phyloP scores from a whole-genome alignment of 768 basidiomycete genomes.

The Phaeotremella skinneri region DNA sequence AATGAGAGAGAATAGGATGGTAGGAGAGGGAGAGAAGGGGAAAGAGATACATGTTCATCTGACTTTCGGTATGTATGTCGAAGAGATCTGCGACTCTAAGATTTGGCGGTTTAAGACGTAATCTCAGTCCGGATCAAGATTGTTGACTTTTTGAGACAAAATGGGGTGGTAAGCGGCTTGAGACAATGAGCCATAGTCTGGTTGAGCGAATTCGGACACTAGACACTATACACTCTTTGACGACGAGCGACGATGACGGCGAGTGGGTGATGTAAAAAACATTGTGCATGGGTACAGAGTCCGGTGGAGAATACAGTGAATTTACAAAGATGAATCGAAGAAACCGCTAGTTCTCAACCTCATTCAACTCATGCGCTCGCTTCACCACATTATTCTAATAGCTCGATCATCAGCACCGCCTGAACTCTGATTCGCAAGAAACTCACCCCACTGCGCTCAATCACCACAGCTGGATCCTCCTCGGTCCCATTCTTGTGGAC shows the following conservation, averaged over 20 bases:
- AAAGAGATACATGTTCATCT: conserved; percentile 1
- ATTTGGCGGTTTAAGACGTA: not conserved
- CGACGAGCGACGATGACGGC: too few species aligned
- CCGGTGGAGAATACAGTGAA: too few species aligned
- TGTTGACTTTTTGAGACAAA: too few species aligned
- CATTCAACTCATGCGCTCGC: conserved; percentile 58
- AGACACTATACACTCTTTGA: too few species aligned
- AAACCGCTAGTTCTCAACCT: conserved; percentile 52
- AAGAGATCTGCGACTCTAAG: not conserved
- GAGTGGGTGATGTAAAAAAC: too few species aligned
- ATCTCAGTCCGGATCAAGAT: not conserved
- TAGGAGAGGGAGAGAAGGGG: conserved; percentile 5
- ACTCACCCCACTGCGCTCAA: conserved; percentile 56
- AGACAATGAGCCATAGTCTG: too few species aligned
- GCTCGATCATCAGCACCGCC: not conserved
- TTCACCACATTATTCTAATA: conserved; percentile 59
- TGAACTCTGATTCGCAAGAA: not conserved
- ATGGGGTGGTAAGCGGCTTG: too few species aligned
- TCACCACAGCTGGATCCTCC: conserved; percentile 59
- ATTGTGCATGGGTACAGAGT: too few species aligned
- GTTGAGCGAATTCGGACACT: too few species aligned
- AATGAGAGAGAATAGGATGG: not conserved
- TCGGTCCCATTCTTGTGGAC: conserved; percentile 55
- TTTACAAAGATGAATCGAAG: too few species aligned
- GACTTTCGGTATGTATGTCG: too few species aligned